Evolutionary conservation across 495 filamentous ascomycete genomes (phyloP).

Genomic region (Xeromyces bisporus): DNA sequence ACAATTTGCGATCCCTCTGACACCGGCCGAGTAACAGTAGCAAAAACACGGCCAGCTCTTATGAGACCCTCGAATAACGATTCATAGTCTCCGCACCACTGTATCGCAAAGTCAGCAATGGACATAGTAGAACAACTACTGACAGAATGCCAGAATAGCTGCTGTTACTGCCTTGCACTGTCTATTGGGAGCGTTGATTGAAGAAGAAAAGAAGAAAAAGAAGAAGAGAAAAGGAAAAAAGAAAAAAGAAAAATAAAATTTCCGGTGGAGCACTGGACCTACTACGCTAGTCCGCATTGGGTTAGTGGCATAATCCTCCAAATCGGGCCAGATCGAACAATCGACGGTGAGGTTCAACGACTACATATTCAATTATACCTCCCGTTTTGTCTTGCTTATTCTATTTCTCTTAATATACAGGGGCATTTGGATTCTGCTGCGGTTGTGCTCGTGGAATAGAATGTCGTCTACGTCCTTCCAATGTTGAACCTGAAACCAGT

Average conservation of each 20-base stretch:
- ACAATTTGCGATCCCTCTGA: slow-evolving; percentile 71
- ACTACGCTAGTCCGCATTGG: slow-evolving; percentile 19
- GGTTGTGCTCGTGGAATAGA: background rate
- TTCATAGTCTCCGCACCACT: slow-evolving; percentile 55
- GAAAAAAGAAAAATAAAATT: slow-evolving; percentile 6
- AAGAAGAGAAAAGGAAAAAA: slow-evolving; percentile 17
- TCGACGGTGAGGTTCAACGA: too few species aligned
- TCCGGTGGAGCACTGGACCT: slow-evolving; percentile 4
- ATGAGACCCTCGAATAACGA: slow-evolving; percentile 52
- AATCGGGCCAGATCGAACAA: background rate
- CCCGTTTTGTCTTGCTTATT: too few species aligned
- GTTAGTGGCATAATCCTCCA: slow-evolving; percentile 1
- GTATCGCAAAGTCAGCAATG: slow-evolving; percentile 71
- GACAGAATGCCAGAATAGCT: slow-evolving; percentile 52
- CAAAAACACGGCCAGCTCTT: slow-evolving; percentile 75
- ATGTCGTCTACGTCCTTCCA: background rate
- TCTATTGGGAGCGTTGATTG: slow-evolving; percentile 64
- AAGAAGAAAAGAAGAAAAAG: slow-evolving; percentile 23
- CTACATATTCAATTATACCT: too few species aligned
- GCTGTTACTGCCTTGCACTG: slow-evolving; percentile 67
- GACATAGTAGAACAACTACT: slow-evolving; percentile 30
- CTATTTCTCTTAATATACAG: background rate
- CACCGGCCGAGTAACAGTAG: slow-evolving; percentile 63
- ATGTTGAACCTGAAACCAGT: slow-evolving; percentile 4
- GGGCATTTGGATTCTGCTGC: background rate